Percentiles rank a stretch among this genome's conserved stretches.
These are phyloP conservation scores for Didymella glomerata DNA, from an alignment of 2,329 filamentous ascomycete genomes.

Conservation along the genomic window DNA sequence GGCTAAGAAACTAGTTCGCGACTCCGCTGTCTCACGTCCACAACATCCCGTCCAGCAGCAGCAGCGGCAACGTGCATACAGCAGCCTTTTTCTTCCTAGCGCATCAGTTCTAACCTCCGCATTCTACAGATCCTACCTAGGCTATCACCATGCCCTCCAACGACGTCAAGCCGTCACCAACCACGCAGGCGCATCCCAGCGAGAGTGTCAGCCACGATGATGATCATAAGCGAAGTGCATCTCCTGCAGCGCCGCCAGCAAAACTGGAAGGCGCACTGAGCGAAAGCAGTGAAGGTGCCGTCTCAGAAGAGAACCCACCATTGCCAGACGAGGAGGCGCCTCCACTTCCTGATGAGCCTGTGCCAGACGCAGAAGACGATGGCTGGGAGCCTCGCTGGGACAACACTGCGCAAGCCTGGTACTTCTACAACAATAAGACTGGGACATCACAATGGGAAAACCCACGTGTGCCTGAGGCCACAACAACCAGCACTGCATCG, in stretches of 20 bases:
- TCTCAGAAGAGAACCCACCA: constrained; percentile 27
- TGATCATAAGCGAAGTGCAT: constrained; percentile 17
- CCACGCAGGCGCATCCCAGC: constrained; percentile 19
- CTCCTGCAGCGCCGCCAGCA: constrained; percentile 16
- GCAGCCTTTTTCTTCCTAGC: constrained; percentile 25
- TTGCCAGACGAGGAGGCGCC: constrained; percentile 45
- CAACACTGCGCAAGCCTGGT: constrained; percentile 71
- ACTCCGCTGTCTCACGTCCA: constrained; percentile 16
- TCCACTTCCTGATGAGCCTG: constrained; percentile 61
- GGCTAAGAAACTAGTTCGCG: constrained; percentile 16
- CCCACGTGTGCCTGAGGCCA: constrained; percentile 70
- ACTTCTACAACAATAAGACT: constrained; percentile 86
- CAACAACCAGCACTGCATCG: constrained; percentile 35
- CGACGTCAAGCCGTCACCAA: constrained; percentile 25
- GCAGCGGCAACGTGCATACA: constrained; percentile 29
- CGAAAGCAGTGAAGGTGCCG: constrained; percentile 22
- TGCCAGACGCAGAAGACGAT: constrained; percentile 59
- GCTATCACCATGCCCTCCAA: constrained; percentile 27
- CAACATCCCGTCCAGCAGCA: constrained; percentile 18
- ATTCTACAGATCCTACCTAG: constrained; percentile 25
- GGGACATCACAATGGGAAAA: constrained; percentile 82
- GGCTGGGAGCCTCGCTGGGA: constrained; percentile 89
- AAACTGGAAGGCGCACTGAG: constrained; percentile 18
- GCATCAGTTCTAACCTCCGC: constrained; percentile 28
- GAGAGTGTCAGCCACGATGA: constrained; percentile 22